Base-by-base conservation (phyloP, 352 stramenopile genomes). In the Phytophthora niederhauseri region DNA sequence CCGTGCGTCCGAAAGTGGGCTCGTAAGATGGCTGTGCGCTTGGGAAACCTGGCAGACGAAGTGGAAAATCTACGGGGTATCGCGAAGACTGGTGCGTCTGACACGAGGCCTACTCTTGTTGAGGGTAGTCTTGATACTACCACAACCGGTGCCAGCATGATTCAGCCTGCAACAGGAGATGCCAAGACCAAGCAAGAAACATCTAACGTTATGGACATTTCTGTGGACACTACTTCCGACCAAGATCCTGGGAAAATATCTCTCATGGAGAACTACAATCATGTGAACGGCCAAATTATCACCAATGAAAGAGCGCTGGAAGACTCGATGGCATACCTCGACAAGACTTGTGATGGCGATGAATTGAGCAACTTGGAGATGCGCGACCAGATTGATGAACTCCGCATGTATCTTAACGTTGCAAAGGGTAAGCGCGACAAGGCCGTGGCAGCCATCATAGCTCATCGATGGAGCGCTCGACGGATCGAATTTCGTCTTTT, bases 381-480 rank as follows among this genome's bases (percentile, higher is more conserved):
- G 34, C 75, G 74, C 48, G 52, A 53, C 11, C 73, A 79, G 45
- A 74, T 79, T 14, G 45, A 80, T 17, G 73, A 78, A 12, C 52
- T 88, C 11, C 48, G 68, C 14, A 38, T 17, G 1, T 55, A 55
- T 6, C 77, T 88, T 31, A 48, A 78, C 34, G 34, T 43, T 14
- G 66, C 81, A 9, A 73, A 72, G 24, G 12, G 19, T 4, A 57
- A 64, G 26, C 54, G 63, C n/a, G 70, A 85, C 46, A 61, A 73
- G 20, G 72, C 78, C 20, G 57, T 85, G 2, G 80, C 80, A 8
- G 73, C 75, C n/a, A 56, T 87, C 1, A 62, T 70, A 58, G 49
- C 55, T 30, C 55, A 70, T 30, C 26, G 38, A 7, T 70, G 63
- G 63, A 50, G 45, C 11, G 17, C 45, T 9, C 54, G 28, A 20